A percentile compares a stretch with the other conserved stretches of the same genome.
These are phyloP conservation scores for Fraxinus xanthoxyloides DNA, from an alignment of 305 asterid genomes.

Conservation along the genomic window DNA sequence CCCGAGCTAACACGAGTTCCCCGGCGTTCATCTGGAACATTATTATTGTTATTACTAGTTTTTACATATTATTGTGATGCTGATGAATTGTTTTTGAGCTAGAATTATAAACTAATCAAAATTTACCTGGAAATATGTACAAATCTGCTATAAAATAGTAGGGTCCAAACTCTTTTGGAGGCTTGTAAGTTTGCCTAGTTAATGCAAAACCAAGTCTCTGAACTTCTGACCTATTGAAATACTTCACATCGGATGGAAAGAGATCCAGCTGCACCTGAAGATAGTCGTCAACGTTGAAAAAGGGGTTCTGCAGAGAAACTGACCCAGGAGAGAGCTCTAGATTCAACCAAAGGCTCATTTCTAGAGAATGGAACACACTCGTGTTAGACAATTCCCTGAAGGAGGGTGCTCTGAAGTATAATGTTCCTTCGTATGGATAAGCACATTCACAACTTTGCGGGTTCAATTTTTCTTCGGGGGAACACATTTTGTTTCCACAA, in stretches of 20 bases:
- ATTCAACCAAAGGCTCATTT: slow-evolving; percentile 93
- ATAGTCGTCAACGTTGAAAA: slow-evolving; percentile 86
- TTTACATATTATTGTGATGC: not conserved
- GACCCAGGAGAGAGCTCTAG: slow-evolving; percentile 85
- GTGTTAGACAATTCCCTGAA: slow-evolving; percentile 82
- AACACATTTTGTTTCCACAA: slow-evolving; percentile 74
- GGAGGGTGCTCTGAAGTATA: slow-evolving; percentile 86
- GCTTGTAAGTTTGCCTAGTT: slow-evolving; percentile 87
- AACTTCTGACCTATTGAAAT: slow-evolving; percentile 68
- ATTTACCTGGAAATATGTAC: slow-evolving; percentile 67
- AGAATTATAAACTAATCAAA: not conserved
- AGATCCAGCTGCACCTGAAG: slow-evolving; percentile 80
- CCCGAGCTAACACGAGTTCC: slow-evolving; percentile 51
- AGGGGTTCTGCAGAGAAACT: slow-evolving; percentile 77
- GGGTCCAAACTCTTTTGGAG: slow-evolving; percentile 84
- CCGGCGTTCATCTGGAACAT: slow-evolving; percentile 45
- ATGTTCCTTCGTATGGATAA: slow-evolving; percentile 84
- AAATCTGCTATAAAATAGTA: slow-evolving; percentile 81
- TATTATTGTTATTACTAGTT: not conserved
- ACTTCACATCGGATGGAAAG: slow-evolving; percentile 64
- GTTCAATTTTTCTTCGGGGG: slow-evolving; percentile 59
- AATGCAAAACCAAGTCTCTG: slow-evolving; percentile 77
- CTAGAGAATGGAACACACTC: slow-evolving; percentile 75
- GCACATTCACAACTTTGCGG: slow-evolving; percentile 93
- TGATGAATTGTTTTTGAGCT: not conserved